A percentile compares a stretch with the other conserved stretches of the same genome.
Conservation (phyloP, 306 rosid genomes). For the Arachis hypogaea region DNA sequence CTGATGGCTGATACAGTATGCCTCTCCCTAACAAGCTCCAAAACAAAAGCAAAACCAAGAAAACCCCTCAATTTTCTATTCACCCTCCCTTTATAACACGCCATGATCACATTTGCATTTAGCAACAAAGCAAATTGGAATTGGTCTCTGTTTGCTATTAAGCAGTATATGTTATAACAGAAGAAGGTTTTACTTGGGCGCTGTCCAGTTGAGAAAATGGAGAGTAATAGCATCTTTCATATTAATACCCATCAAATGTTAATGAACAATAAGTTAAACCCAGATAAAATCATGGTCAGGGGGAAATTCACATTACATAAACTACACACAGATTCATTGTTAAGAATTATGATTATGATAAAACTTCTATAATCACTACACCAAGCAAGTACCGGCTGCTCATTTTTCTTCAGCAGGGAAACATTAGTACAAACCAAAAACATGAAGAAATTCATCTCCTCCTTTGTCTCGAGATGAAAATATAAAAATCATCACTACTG, state of each 20-base stretch:
- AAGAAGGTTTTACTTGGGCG: constrained; percentile 1
- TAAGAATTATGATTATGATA: background rate
- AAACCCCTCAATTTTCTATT: background rate
- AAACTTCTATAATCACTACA: background rate
- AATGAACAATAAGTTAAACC: background rate
- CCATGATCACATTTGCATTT: background rate
- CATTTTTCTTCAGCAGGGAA: constrained; percentile 10
- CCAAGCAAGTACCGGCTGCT: background rate
- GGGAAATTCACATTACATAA: background rate
- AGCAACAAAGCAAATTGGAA: constrained; percentile 21
- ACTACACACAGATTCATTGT: background rate
- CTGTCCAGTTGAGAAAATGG: background rate
- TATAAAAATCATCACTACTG: background rate
- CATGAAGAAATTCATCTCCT: background rate
- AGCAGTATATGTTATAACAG: background rate
- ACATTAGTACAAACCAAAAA: background rate
- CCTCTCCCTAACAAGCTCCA: constrained; percentile 1
- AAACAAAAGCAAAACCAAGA: background rate
- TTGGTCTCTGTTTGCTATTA: background rate
- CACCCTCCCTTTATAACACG: background rate
- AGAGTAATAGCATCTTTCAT: constrained; percentile 20
- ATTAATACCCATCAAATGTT: background rate
- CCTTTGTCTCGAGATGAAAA: constrained; percentile 5
- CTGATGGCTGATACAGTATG: constrained; percentile 25
- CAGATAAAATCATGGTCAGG: background rate